Evolutionary conservation across 2,329 filamentous ascomycete genomes (phyloP), one percentile per base, ranked within the genome.

Genomic region (Pseudogymnoascus verrucosus): DNA sequence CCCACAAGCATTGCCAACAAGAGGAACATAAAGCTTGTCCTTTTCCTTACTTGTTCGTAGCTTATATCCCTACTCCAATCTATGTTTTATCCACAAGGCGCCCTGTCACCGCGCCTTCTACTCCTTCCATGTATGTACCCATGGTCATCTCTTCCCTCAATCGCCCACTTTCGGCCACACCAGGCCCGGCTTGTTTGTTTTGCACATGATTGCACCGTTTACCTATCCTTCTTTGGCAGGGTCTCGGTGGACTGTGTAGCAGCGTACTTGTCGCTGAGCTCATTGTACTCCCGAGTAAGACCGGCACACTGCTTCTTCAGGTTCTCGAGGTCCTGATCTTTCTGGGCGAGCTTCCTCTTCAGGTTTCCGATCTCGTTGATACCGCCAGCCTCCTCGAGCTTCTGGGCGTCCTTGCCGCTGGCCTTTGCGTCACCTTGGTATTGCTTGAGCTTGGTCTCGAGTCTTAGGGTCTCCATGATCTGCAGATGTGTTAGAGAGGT

Each of bases 401-500:
- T 90, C 70, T 85, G 84, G 66, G 84, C 83, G 73, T 90, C 82
- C 80, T 91, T 90, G 70, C 80, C 81, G 69, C 82, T 81, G 59
- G 79, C 79, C 69, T 76, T 77, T 64, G 81, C 76, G 73, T 85
- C 81, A 60, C 88, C 88, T 81, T 96, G 91, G 76, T 90, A 88
- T 68, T 84, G 80, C 83, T 91, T 93, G 75, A 97, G 80, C 80
- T 91, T 90, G 78, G 96, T 91, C 81, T 99, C 93, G 62, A 99
- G 89, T 67, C 91, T 86, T 5, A 74, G 67, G 36, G 72, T 68
- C 39, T 74, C 73, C 40, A 74, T 68, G 62, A 74, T 74, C 62
- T 89, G 80, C 96, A 97, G 74, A 92, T 97, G 74, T 93, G 92
- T 86, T 97, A 96, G 75, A 93, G 89, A 77, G 97, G 87, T 10